These are phyloP conservation scores for Boletus rufocinnamomeus DNA, from an alignment of 768 basidiomycete species.

Conservation along the genomic window DNA sequence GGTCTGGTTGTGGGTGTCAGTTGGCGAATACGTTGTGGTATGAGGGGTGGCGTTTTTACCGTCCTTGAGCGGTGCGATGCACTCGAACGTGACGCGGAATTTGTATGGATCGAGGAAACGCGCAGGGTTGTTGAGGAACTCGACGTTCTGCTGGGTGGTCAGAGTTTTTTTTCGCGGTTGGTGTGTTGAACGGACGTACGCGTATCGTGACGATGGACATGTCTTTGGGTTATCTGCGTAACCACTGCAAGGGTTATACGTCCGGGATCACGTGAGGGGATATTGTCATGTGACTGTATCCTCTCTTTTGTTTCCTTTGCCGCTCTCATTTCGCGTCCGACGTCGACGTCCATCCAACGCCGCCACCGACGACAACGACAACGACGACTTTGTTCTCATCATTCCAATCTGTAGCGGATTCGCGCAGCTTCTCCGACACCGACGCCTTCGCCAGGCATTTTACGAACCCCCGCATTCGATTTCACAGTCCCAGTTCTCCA, in stretches of 20 bases:
- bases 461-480: slow-evolving; percentile 5
- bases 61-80: slow-evolving; percentile 87
- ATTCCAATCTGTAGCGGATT: background rate
- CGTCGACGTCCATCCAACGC: slow-evolving; percentile 13
- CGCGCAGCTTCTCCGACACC: background rate
- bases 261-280: slow-evolving; percentile 4
- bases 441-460: background rate
- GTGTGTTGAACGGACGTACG: slow-evolving; percentile 39
- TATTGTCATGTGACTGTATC: background rate
- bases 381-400: background rate
- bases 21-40: background rate
- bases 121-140: slow-evolving; percentile 92
- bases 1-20: slow-evolving; percentile 52
- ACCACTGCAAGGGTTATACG: background rate
- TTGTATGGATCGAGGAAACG: slow-evolving; percentile 88
- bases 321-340: slow-evolving; percentile 23
- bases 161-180: background rate
- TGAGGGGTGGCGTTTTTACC: slow-evolving; percentile 46
- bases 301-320: slow-evolving; percentile 21
- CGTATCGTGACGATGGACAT: slow-evolving; percentile 76
- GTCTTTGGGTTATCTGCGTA: background rate
- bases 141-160: slow-evolving; percentile 62
- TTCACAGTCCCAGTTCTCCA: slow-evolving; percentile 11
- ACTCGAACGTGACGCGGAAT: slow-evolving; percentile 97
- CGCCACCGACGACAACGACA: slow-evolving; percentile 12